Evolutionary conservation across 2,329 filamentous ascomycete species (phyloP), one percentile per base, ranked within the genome.

Genomic region (Monosporascus sp.): DNA sequence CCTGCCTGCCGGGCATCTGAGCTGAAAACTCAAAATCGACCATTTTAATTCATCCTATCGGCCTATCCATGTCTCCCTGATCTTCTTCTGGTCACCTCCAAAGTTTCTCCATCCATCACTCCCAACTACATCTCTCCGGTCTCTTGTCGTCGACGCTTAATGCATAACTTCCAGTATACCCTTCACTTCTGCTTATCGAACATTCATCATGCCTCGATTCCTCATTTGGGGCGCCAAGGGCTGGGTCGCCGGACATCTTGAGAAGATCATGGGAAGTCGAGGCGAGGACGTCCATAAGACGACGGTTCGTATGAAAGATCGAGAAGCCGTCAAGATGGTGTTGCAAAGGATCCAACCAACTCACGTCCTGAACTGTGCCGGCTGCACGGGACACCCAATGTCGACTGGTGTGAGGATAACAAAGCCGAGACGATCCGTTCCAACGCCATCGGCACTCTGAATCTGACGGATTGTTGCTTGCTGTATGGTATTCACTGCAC

Each of bases 381-480:
- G 84, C 56, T 82, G 78, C 65, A 87, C 84, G 3, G 85, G 85
- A 49, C 76, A 24, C 84, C 84, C 57, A 88, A 87, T 59, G 83
- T 87, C 66, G 85, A 87, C 70, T 87, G 84, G 84, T 87, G 85
- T 63, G 85, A 88, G 71, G 81, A 85, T 64, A 79, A 88, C 73
- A 85, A 81, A 70, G 79, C 85, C 68, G 79, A 81, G 52, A 88
- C 85, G 7, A 79, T 87, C 65, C 78, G 84, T 55, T 85, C 80
- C 66, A 88, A 88, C 63, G 84, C 84, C 52, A 78, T 87, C 47
- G 85, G 85, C 51, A 81, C 83, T 37, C 65, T 86, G 59, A 86
- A 84, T 65, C 69, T 88, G 62, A 75, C 82, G 37, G 83, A 87
- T 65, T 76, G 73, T 67, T 87, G 84, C 70, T 80, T 73, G 61